phyloP scores from a whole-genome alignment of 306 rosid species.

The Cicer pinnatifidum region DNA sequence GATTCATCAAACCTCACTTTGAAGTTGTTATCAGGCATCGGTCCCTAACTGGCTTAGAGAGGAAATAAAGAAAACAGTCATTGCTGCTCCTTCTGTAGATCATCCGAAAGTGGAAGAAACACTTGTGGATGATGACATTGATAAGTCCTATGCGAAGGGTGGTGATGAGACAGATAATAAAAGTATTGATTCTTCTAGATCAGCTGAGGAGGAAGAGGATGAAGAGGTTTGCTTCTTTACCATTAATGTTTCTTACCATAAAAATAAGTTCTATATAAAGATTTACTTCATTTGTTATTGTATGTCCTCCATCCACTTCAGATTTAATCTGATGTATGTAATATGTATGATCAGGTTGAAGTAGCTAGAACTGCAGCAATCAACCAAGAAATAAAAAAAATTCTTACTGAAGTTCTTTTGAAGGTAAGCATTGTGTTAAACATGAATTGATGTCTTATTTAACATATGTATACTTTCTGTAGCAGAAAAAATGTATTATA shows the following conservation, averaged over 20 bases:
- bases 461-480: constrained; percentile 19
- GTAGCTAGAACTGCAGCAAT: constrained; percentile 82
- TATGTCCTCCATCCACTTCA: constrained; percentile 15
- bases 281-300: not conserved
- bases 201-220: constrained; percentile 90
- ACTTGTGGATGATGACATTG: constrained; percentile 57
- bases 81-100: constrained; percentile 70
- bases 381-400: constrained; percentile 87
- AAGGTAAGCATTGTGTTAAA: constrained; percentile 61
- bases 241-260: constrained; percentile 18
- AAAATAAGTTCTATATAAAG: not conserved
- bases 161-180: constrained; percentile 81
- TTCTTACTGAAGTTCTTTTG: constrained; percentile 88
- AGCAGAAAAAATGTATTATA: constrained; percentile 18
- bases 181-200: constrained; percentile 81
- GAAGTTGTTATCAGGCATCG: constrained; percentile 66
- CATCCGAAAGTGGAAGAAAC: constrained; percentile 68
- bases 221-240: constrained; percentile 72
- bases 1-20: constrained; percentile 38
- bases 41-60: constrained; percentile 98
- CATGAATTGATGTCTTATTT: constrained; percentile 16
- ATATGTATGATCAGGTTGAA: constrained; percentile 69
- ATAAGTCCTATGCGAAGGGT: constrained; percentile 56
- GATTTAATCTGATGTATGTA: constrained; percentile 31
- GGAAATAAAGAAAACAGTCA: constrained; percentile 89